Base-by-base conservation (phyloP, 2,329 filamentous ascomycete species). In the Cladosporium sphaerospermum region DNA sequence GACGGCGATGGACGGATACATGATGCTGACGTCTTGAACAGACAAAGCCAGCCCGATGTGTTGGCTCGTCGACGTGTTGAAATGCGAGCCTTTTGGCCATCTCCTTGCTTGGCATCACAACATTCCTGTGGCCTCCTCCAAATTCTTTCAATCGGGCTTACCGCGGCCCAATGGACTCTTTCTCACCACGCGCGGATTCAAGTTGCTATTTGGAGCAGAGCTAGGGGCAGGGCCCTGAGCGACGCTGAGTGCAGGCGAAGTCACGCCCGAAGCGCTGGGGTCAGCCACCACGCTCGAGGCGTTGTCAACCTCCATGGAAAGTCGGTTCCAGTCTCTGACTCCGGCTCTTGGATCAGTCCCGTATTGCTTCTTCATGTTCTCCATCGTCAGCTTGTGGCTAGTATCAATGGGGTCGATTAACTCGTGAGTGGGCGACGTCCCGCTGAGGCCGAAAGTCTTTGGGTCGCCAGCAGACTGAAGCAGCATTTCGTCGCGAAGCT, bases 401-500 rank as follows among this genome's bases (percentile, higher is more conserved):
- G 48, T n/a, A 10, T 49, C 49, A 1, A 14, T 49, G 8, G 34
- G 39, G 9, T 53, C 52, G 47, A 54, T 45, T 36, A 61, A 52
- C 13, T 57, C 49, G 10, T 40, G 46, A 11, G 16, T 60, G 55
- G 9, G 60, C 14, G 3, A n/a, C 23, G 31, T 16, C 4, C 56
- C 57, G 9, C 59, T 55, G 13, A 63, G 63, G 8, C 64, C 49
- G 28, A 58, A 57, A 4, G 56, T 57, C 36, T 63, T 65, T 1
- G 71, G 69, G 42, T 70, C 62, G 16, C 73, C 72, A 33, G 71
- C 74, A 16, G 73, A 69, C n/a, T 71, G 72, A 13, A 82, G 69
- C 14, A 82, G 64, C 59, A 80, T 80, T 54, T 80, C 75, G 59
- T 82, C 77, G 13, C 79, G 70, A 4, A 81, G 64, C 45, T 70